Conservation (phyloP, 257 asterid species). For the Nicotiana obtusifolia region DNA sequence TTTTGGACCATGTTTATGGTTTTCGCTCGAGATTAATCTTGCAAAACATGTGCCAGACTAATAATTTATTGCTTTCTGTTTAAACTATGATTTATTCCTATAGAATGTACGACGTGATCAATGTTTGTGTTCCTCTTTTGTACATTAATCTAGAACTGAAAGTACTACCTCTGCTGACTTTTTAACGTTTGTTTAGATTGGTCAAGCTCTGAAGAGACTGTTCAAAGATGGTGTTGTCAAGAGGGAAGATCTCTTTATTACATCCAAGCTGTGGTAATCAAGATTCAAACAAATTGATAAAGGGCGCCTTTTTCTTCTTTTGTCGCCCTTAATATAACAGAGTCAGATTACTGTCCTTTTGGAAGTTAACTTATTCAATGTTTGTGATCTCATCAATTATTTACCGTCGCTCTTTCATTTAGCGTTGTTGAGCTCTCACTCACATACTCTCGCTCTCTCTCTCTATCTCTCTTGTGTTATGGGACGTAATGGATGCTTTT, state of each 20-base stretch:
- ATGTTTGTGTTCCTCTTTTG: not conserved
- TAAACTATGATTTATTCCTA: not conserved
- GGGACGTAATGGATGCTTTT: not conserved
- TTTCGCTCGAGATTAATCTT: not conserved
- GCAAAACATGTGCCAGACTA: not conserved
- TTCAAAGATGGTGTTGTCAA: slow-evolving; percentile 66
- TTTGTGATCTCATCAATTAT: not conserved
- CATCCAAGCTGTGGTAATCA: slow-evolving; percentile 78
- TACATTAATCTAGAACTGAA: no score
- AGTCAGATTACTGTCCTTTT: not conserved
- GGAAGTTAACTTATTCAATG: not conserved
- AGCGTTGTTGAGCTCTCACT: not conserved
- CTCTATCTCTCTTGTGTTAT: not conserved
- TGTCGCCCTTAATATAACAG: not conserved
- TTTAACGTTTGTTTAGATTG: slow-evolving; percentile 41
- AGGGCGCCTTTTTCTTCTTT: not conserved
- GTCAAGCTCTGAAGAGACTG: slow-evolving; percentile 57
- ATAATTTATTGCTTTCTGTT: not conserved
- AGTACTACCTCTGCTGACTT: not conserved
- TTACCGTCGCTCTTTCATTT: not conserved
- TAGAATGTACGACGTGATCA: not conserved
- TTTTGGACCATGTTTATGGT: not conserved
- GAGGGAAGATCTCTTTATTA: slow-evolving; percentile 75
- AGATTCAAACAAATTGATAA: not conserved
- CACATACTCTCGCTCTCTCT: not conserved